These are phyloP conservation scores for Sarcomyxa edulis DNA, from an alignment of 768 basidiomycete genomes.

Conservation along the genomic window DNA sequence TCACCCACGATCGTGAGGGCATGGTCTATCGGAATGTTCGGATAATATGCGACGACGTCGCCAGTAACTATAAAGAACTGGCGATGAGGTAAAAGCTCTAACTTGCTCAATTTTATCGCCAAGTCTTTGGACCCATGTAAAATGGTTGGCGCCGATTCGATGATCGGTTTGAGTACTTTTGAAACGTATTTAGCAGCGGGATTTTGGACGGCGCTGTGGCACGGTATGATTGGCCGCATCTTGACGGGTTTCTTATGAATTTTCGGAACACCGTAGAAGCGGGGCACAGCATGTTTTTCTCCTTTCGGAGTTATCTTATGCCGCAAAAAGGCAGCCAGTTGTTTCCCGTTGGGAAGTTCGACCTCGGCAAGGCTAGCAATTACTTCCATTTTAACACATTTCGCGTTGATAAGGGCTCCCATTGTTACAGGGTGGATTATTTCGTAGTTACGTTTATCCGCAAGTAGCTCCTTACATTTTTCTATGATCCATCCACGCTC, in stretches of 20 bases:
- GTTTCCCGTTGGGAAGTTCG: no score
- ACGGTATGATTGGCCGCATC: conserved; percentile 26
- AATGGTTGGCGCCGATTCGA: conserved; percentile 19
- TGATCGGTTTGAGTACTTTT: conserved; percentile 25
- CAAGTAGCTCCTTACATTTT: conserved; percentile 8
- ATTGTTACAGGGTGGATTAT: neutral
- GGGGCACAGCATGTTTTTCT: conserved; percentile 6
- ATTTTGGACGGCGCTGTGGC: conserved; percentile 20
- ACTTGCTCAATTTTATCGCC: conserved; percentile 23
- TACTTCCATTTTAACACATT: conserved; percentile 4
- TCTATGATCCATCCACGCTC: conserved; percentile 17
- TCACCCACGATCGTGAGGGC: conserved; percentile 15
- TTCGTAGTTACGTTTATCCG: conserved; percentile 7
- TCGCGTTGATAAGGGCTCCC: neutral
- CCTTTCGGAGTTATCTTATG: neutral
- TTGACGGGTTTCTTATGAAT: conserved; percentile 26
- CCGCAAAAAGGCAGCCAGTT: no score
- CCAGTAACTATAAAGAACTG: conserved; percentile 21
- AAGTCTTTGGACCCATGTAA: conserved; percentile 26
- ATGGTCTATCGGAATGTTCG: conserved; percentile 16
- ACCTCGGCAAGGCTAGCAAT: neutral
- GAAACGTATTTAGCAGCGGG: conserved; percentile 24
- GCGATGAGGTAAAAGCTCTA: conserved; percentile 5
- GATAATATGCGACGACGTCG: conserved; percentile 29
- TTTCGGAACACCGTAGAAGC: conserved; percentile 26